These are phyloP conservation scores for Annulohypoxylon nitens DNA, from an alignment of 495 filamentous ascomycete species.

Conservation along the genomic window DNA sequence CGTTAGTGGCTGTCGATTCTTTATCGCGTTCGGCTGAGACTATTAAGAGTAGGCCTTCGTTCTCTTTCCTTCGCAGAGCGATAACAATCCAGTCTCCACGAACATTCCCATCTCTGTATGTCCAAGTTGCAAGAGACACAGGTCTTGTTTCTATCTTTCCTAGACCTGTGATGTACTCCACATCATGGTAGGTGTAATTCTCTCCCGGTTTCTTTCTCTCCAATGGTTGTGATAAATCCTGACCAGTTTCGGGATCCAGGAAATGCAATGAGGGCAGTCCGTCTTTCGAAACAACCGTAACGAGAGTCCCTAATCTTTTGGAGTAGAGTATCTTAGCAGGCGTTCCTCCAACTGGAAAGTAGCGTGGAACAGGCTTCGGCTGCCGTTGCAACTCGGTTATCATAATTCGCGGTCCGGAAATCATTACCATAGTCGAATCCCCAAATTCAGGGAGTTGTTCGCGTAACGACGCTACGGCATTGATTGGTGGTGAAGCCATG, in stretches of 20 bases:
- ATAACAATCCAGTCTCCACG: conserved; percentile 59
- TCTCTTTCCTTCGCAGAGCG: conserved; percentile 53
- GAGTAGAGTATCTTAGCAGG: conserved; percentile 69
- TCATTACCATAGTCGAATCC: conserved; percentile 53
- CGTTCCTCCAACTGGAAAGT: conserved; percentile 61
- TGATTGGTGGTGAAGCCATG: conserved; percentile 48
- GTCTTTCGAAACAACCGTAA: conserved; percentile 62
- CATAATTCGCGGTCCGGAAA: conserved; percentile 61
- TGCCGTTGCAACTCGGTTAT: conserved; percentile 63
- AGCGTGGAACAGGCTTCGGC: conserved; percentile 65
- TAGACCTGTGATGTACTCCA: conserved; percentile 58
- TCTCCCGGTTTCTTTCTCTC: conserved; percentile 49
- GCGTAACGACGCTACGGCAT: conserved; percentile 49
- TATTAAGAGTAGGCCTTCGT: conserved; percentile 60
- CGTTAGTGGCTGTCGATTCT: conserved; percentile 16
- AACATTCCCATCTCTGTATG: conserved; percentile 54
- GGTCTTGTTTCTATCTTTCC: conserved; percentile 58
- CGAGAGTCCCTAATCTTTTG: conserved; percentile 61
- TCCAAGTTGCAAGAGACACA: conserved; percentile 61
- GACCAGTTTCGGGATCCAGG: conserved; percentile 62
- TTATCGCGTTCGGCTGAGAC: conserved; percentile 54
- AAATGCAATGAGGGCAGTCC: conserved; percentile 59
- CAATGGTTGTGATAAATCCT: conserved; percentile 57
- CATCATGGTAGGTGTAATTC: conserved; percentile 26
- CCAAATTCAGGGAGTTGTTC: conserved; percentile 43